A percentile compares a stretch with the other conserved stretches of the same genome.
Evolutionary conservation across 306 rosid genomes (phyloP).

Genomic region (Trifolium pratense): DNA sequence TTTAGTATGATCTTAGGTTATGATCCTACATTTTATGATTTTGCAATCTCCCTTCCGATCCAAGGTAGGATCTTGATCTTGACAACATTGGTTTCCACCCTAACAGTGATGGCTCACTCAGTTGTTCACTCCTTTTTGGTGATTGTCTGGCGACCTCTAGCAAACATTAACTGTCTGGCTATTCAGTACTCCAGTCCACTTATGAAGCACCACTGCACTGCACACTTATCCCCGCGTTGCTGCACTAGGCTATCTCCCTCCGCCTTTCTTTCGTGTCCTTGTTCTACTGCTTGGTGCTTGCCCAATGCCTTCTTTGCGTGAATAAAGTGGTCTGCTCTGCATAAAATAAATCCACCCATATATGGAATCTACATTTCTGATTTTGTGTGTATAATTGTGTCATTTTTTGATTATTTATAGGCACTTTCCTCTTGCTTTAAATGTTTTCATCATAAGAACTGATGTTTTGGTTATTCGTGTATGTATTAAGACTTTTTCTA

Average conservation of each 20-base stretch:
- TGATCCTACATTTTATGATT: not conserved
- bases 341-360: not conserved
- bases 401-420: not conserved
- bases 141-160: not conserved
- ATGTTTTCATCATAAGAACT: constrained; percentile 1
- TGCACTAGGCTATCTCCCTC: not conserved
- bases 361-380: not conserved
- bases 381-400: not conserved
- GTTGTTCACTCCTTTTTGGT: not conserved
- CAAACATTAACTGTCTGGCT: not conserved
- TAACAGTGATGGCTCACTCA: not conserved
- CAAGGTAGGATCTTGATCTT: not conserved
- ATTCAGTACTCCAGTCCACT: constrained; percentile 5
- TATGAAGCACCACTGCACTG: not conserved
- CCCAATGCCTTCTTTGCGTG: not conserved
- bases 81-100: not conserved
- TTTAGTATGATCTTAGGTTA: not conserved
- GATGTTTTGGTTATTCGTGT: constrained; percentile 6
- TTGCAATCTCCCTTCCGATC: constrained; percentile 15
- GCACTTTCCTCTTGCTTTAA: not conserved
- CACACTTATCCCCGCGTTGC: not conserved
- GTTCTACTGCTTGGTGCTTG: not conserved
- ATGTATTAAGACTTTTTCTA: not conserved
- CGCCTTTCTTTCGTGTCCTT: not conserved
- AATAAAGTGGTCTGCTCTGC: not conserved